Base-by-base conservation (phyloP, 23 red algal species). In the Agarophyton chilense region DNA sequence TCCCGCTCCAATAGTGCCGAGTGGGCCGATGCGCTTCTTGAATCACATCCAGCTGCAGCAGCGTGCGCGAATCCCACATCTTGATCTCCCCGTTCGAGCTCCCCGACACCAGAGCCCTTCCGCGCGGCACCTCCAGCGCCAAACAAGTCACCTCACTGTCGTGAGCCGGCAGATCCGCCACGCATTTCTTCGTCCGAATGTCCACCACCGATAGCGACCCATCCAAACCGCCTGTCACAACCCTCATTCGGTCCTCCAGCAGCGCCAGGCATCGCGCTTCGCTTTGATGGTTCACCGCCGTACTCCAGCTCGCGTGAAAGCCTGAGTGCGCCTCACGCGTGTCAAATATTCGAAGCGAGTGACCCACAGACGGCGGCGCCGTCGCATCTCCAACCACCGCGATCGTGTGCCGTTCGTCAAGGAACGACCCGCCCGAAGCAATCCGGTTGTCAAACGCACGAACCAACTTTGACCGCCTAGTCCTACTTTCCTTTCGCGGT, bases 211-310 rank as follows among this genome's bases (percentile, higher is more conserved):
- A 79, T 2, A 97, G 84, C 1, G 80, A 78, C 3, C 95, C 95
- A 38, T 97, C 95, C 26, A 90, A 39, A 24, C 95, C 95, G 24
- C 95, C 95, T 14, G 95, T 97, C 9, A 97, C 95, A 12, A 97
- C 39, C 36, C 89, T 72, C 13, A 90, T 41, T 42, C 95, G 78
- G 57, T 97, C 95, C 31, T 92, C 95, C 29, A 97, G 60, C 81
- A 97, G 52, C 18, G 87, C 46, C 22, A 97, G 54, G 29, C 82
- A 88, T 55, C 95, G 82, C 25, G 90, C 95, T 75, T 88, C 90
- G n/a, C 33, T 38, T 35, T 85, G 62, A 62, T 88, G 49, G 53
- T 94, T 82, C 36, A 94, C 77, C 50, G 64, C 71, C 76, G 86
- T 42, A 54, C 86, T 94, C 84, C 79, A 81, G 51, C 47, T 74